Evolutionary conservation across 2,329 filamentous ascomycete genomes (phyloP), one percentile per base, ranked within the genome.

Genomic region (Plenodomus lindquistii): DNA sequence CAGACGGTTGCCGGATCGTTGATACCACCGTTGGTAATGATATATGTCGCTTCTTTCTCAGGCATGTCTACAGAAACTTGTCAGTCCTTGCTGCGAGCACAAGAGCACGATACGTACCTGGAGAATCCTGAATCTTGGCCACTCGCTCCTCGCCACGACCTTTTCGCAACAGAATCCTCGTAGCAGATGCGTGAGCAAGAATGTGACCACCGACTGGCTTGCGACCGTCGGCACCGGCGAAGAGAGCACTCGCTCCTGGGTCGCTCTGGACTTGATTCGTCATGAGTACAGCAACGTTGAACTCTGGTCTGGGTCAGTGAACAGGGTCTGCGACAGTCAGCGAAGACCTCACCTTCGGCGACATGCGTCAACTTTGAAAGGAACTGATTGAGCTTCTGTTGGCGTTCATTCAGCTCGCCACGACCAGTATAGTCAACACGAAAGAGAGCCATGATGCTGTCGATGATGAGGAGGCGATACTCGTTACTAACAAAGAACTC

Each of bases 211-310:
- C 83, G 40, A 85, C 80, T 40, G 85, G 84, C 66, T 87, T 87
- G 39, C 85, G 79, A 38, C 85, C 85, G 72, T 88, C 85, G 46
- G 83, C 84, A 55, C 84, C 80, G 42, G 84, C 82, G 63, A 88
- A 88, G 10, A 88, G 75, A 38, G 85, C 82, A 66, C 79, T 87
- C 10, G 85, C 85, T 52, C 85, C 85, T 13, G 85, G 85, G 58
- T 88, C 85, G 48, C 83, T 86, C 72, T 87, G 85, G 29, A 88
- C 85, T 72, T 88, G 85, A 56, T 88, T 88, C 44, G 85, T 88
- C 82, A 73, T 58, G 37, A 72, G 67, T 8, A 73, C 70, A 40
- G 81, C 82, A 49, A 88, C 75, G 61, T 88, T 88, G 74, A 87
- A 88, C 62, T 87, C 85, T 79, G 21, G 41, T 7, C 2, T 8